phyloP scores from a whole-genome alignment of 2,329 filamentous ascomycete genomes.

The Colletotrichum sp. region DNA sequence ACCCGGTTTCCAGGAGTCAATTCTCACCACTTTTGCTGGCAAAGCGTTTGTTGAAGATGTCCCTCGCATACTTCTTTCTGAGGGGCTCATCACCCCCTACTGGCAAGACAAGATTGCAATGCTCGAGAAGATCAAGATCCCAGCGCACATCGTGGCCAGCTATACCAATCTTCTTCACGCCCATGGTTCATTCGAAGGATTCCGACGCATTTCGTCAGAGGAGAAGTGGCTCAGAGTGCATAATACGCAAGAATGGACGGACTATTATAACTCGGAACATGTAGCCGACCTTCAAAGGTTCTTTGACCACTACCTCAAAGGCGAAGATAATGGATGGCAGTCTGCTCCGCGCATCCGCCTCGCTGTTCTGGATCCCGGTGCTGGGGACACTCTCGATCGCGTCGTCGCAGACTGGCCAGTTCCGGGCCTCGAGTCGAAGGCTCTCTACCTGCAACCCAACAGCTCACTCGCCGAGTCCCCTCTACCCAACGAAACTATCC shows the following conservation, averaged over 20 bases:
- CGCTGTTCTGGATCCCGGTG: neutral
- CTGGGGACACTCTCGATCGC: neutral
- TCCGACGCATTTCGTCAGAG: neutral
- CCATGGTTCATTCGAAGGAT: neutral
- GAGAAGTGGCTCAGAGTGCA: neutral
- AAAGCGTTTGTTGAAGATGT: neutral
- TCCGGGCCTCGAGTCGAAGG: neutral
- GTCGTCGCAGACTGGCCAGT: neutral
- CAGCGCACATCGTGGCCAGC: neutral
- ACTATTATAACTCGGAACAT: neutral
- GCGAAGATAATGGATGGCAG: conserved; percentile 48
- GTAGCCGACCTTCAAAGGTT: neutral
- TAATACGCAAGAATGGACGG: neutral
- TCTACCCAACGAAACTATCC: neutral
- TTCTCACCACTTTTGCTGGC: neutral
- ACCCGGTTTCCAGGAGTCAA: neutral
- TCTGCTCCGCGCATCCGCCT: conserved; percentile 47
- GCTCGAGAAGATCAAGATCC: neutral
- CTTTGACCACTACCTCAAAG: conserved; percentile 48
- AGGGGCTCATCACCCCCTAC: neutral
- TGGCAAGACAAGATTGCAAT: neutral
- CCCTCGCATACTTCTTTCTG: neutral
- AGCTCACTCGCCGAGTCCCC: neutral
- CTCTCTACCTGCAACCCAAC: neutral
- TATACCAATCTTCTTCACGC: neutral